Evolutionary conservation across 257 asterid species (phyloP).

Genomic region (Ocimum tenuiflorum): DNA sequence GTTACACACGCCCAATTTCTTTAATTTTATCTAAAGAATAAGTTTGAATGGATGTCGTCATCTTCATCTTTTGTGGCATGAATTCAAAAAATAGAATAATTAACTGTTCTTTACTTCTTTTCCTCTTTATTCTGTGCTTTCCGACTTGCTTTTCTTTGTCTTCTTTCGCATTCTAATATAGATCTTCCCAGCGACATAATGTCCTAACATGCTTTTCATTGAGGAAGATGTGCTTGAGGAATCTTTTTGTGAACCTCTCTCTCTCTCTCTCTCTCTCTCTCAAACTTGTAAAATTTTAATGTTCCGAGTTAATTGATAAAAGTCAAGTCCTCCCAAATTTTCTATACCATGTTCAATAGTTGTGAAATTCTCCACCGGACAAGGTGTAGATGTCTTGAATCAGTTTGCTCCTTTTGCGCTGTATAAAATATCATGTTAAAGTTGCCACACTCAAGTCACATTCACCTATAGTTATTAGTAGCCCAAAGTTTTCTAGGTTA

Average conservation of each 20-base stretch:
- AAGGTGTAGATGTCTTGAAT: not conserved
- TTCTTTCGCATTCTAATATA: not conserved
- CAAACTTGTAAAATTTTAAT: not conserved
- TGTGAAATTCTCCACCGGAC: not conserved
- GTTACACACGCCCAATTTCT: not conserved
- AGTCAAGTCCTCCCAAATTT: not conserved
- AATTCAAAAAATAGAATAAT: slow-evolving; percentile 4
- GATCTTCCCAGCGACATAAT: not conserved
- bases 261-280: not conserved
- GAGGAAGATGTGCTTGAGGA: not conserved
- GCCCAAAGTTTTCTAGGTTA: not conserved
- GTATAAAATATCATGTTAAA: not conserved
- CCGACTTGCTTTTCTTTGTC: not conserved
- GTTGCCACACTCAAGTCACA: not conserved
- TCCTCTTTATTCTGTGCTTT: not conserved
- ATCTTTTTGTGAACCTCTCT: not conserved
- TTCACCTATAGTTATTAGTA: not conserved
- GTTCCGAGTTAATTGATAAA: no score
- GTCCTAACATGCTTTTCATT: not conserved
- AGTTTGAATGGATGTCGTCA: not conserved
- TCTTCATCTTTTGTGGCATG: not conserved
- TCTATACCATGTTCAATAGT: not conserved
- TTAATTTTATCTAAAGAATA: not conserved
- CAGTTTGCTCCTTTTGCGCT: not conserved
- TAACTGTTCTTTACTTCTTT: not conserved